These are phyloP conservation scores for Podila verticillata DNA, from an alignment of 192 early-diverging fungal genomes.

Conservation along the genomic window DNA sequence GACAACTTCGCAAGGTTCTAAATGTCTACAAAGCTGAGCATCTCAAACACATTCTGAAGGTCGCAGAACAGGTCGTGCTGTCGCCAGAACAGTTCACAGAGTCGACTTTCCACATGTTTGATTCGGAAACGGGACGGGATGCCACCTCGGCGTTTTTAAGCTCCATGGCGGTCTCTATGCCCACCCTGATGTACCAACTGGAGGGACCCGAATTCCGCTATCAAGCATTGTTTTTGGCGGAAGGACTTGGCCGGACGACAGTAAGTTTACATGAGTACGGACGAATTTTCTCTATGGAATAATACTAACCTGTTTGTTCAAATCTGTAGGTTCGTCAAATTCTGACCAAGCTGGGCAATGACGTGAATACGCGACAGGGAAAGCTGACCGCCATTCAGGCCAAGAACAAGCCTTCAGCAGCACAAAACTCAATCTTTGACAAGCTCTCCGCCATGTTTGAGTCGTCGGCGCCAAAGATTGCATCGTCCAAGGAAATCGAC, in stretches of 20 bases:
- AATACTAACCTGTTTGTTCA: too few species aligned
- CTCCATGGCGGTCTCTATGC: conserved; percentile 20
- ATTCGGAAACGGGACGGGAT: conserved; percentile 26
- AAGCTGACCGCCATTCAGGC: conserved; percentile 16
- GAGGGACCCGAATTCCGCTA: conserved; percentile 35
- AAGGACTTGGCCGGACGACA: conserved; percentile 29
- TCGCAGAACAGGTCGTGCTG: conserved; percentile 42
- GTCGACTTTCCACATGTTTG: conserved; percentile 26
- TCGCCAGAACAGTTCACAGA: conserved; percentile 40
- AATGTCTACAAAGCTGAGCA: conserved; percentile 31
- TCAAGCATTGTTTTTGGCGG: conserved; percentile 36
- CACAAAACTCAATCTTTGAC: neutral
- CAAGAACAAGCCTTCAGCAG: conserved; percentile 19
- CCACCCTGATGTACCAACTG: conserved; percentile 28
- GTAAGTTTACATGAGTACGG: conserved; percentile 1
- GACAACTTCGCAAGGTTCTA: conserved; percentile 41
- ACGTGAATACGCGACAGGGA: conserved; percentile 29
- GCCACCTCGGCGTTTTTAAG: conserved; percentile 26
- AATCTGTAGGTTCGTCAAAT: conserved; percentile 29
- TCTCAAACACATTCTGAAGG: conserved; percentile 41
- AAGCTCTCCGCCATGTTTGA: conserved; percentile 9
- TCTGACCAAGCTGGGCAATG: conserved; percentile 46
- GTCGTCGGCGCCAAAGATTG: conserved; percentile 18
- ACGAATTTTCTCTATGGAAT: too few species aligned
- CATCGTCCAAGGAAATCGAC: conserved; percentile 13